These are phyloP conservation scores for Luffa acutangula DNA, from an alignment of 306 rosid genomes.

Conservation along the genomic window DNA sequence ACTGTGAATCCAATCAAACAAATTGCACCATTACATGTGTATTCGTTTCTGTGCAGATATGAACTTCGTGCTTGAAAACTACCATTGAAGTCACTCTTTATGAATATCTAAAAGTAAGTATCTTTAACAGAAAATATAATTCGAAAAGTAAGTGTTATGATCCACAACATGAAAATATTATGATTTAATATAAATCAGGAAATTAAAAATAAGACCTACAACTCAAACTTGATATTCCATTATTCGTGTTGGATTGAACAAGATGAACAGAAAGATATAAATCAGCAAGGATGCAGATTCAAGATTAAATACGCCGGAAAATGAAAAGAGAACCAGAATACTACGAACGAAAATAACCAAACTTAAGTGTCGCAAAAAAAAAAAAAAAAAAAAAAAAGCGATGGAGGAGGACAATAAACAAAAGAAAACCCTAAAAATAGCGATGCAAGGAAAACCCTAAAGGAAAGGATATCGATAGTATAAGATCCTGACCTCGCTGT, in stretches of 20 bases:
- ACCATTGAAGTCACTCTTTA: background rate
- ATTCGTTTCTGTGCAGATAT: background rate
- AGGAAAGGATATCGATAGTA: too few relatives aligned
- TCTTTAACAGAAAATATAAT: too few relatives aligned
- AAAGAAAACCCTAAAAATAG: background rate
- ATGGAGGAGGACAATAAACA: background rate
- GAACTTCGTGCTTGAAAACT: background rate
- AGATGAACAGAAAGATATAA: too few relatives aligned
- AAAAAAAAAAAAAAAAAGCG: background rate
- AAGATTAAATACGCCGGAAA: too few relatives aligned
- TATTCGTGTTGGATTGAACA: background rate
- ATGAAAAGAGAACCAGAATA: background rate
- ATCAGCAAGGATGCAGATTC: background rate
- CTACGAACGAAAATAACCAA: background rate
- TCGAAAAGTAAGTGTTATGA: background rate
- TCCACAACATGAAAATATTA: background rate
- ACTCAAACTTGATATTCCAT: background rate
- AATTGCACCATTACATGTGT: background rate
- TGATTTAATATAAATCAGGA: background rate
- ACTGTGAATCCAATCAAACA: too few relatives aligned
- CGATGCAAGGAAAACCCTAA: background rate
- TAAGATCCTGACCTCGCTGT: conserved; percentile 53
- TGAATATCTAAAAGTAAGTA: background rate
- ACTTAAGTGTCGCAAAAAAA: background rate
- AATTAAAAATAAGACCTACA: background rate